Percentiles rank a stretch among this genome's conserved stretches.
These are phyloP conservation scores for Hypsizygus marmoreus DNA, from an alignment of 768 basidiomycete species.

Conservation along the genomic window DNA sequence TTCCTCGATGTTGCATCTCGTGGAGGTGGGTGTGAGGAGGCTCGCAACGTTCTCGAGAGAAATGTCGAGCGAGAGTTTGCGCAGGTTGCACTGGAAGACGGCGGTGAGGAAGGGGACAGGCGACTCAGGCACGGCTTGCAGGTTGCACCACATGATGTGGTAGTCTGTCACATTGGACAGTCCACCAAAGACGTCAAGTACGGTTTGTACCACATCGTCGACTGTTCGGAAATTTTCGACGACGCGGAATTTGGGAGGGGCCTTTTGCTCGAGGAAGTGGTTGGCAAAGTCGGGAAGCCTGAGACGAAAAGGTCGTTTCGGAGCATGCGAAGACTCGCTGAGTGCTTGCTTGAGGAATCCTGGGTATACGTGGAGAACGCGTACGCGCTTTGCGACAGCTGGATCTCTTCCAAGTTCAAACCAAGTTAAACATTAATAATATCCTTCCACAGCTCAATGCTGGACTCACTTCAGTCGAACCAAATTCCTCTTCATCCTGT, in stretches of 20 bases:
- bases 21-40: slow-evolving; percentile 32
- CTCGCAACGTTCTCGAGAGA: slow-evolving; percentile 41
- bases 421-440: slow-evolving; percentile 1
- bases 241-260: slow-evolving; percentile 27
- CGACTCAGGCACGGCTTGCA: slow-evolving; percentile 29
- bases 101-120: slow-evolving; percentile 36
- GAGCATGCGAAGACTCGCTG: slow-evolving; percentile 13
- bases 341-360: slow-evolving; percentile 46
- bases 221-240: slow-evolving; percentile 31
- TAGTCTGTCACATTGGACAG: slow-evolving; percentile 50
- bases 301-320: slow-evolving; percentile 24
- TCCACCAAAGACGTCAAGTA: slow-evolving; percentile 44
- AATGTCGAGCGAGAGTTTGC: slow-evolving; percentile 43
- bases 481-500: slow-evolving; percentile 43
- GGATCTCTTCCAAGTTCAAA: slow-evolving; percentile 50
- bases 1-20: slow-evolving; percentile 37
- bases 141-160: slow-evolving; percentile 51
- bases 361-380: slow-evolving; percentile 50
- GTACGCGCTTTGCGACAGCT: slow-evolving; percentile 47
- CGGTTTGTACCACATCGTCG: slow-evolving; percentile 39
- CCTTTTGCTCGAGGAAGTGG: slow-evolving; percentile 31
- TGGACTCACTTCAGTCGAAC: slow-evolving; percentile 36
- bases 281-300: slow-evolving; percentile 35
- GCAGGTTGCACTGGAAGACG: slow-evolving; percentile 37
- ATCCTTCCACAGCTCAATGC: not conserved